Evolutionary conservation across 257 asterid species (phyloP), one percentile per base, ranked within the genome.

Genomic region (Perilla frutescens): DNA sequence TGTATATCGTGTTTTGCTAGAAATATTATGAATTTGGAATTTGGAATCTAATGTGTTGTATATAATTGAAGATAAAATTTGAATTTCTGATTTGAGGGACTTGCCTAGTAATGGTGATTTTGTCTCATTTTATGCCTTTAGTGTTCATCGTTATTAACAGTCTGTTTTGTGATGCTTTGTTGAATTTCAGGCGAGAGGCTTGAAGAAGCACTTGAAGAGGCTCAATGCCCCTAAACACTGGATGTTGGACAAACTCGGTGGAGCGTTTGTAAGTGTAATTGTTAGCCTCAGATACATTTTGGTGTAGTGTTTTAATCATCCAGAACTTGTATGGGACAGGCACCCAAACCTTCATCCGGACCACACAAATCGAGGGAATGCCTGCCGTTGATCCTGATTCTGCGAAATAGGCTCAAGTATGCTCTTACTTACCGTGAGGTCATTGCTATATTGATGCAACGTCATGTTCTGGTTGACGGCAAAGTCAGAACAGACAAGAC

Each of bases 181-280:
- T 66, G 41, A 50, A 9, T 31, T 60, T 34, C 81, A 81, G 82
- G 84, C 84, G 57, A 76, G 84, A 62, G 84, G 81, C 56, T 73
- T 81, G 84, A 81, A 81, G 79, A 81, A 76, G 26, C 84, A 20
- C 26, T 20, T 20, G 26, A 20, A 20, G 26, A 20, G 26, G 26
- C 26, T 20, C 26, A 20, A 20, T 81, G 84, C 84, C 67, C 84
- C 84, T 7, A 81, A 64, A 2, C 84, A 77, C 47, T 81, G 85
- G 84, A 81, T 77, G 80, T 41, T 81, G 73, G 85, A 81, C 80
- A 20, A 20, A 20, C 26, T 20, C 1, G 26, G 26, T 20, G 26
- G 26, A 20, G 26, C 26, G 0, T 20, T 81, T 81, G 85, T 81
- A 74, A 81, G 85, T 81, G 26, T 20, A 15, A 40, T 48, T 32